Percentiles rank a stretch among this genome's conserved stretches.
phyloP scores from a whole-genome alignment of 108 stramenopile genomes.

The Cyclotella choctawhatcheeana region DNA sequence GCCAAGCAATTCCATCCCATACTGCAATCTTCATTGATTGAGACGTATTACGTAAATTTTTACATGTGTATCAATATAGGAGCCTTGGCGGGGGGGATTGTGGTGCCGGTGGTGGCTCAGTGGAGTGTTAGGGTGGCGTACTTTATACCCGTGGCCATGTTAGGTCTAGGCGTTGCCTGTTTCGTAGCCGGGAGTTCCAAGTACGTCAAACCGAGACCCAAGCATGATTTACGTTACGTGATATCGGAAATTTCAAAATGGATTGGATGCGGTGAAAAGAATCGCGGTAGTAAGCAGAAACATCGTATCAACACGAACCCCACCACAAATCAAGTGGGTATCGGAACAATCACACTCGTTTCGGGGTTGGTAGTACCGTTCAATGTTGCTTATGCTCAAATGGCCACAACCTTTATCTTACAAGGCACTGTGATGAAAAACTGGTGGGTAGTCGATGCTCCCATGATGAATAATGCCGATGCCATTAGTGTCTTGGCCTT shows the following conservation, averaged over 20 bases:
- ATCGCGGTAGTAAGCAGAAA: slow-evolving; percentile 1
- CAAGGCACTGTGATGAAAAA: slow-evolving; percentile 86
- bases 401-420: slow-evolving; percentile 85
- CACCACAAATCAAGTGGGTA: slow-evolving; percentile 26
- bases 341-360: slow-evolving; percentile 62
- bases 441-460: slow-evolving; percentile 78
- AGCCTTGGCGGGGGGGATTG: slow-evolving; percentile 78
- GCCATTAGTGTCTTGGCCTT: slow-evolving; percentile 73
- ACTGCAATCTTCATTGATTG: slow-evolving; percentile 77
- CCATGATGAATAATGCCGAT: slow-evolving; percentile 82
- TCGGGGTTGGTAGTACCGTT: slow-evolving; percentile 75
- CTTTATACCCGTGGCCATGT: slow-evolving; percentile 72
- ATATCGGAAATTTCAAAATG: background rate
- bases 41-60: slow-evolving; percentile 84
- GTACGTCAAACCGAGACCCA: slow-evolving; percentile 64
- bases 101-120: slow-evolving; percentile 80
- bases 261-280: slow-evolving; percentile 6
- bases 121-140: slow-evolving; percentile 77
- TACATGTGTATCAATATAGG: slow-evolving; percentile 93
- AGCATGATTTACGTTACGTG: slow-evolving; percentile 15
- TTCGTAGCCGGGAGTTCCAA: slow-evolving; percentile 68
- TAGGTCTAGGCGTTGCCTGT: slow-evolving; percentile 62
- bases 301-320: slow-evolving; percentile 17
- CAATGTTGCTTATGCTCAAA: slow-evolving; percentile 87
- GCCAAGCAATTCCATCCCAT: slow-evolving; percentile 90